Evolutionary conservation across 2,329 filamentous ascomycete genomes (phyloP).

Genomic region (Penicillium brasilianum): DNA sequence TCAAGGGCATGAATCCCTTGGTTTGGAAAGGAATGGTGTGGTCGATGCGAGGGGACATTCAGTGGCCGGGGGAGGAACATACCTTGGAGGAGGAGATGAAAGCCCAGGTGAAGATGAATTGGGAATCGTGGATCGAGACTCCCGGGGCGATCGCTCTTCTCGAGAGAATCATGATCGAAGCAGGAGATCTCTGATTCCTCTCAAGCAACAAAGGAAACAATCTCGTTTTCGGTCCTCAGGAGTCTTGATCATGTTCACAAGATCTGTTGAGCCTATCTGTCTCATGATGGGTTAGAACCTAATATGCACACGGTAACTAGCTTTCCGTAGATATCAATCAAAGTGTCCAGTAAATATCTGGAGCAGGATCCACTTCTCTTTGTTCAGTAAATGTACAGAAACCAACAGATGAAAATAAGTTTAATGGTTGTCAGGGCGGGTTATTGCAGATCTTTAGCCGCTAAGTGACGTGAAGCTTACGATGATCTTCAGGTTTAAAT

Average conservation of each 20-base stretch:
- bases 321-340: neutral
- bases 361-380: neutral
- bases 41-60: neutral
- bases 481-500: too few relatives aligned
- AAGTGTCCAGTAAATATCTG: neutral
- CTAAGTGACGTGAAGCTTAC: too few relatives aligned
- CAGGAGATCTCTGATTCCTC: neutral
- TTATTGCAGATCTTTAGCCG: too few relatives aligned
- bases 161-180: neutral
- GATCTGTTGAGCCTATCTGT: too few relatives aligned
- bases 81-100: neutral
- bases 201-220: neutral
- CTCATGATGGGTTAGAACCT: neutral
- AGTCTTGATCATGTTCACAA: too few relatives aligned
- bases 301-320: too few relatives aligned
- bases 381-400: too few relatives aligned
- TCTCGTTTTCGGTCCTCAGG: neutral
- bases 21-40: neutral
- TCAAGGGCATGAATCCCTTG: neutral
- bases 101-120: neutral
- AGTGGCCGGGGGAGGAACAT: too few relatives aligned
- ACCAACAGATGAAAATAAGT: too few relatives aligned
- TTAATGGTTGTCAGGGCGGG: too few relatives aligned
- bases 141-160: neutral
- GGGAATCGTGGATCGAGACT: neutral